Base-by-base conservation (phyloP, 2,329 filamentous ascomycete genomes). In the Diaporthe helianthi region DNA sequence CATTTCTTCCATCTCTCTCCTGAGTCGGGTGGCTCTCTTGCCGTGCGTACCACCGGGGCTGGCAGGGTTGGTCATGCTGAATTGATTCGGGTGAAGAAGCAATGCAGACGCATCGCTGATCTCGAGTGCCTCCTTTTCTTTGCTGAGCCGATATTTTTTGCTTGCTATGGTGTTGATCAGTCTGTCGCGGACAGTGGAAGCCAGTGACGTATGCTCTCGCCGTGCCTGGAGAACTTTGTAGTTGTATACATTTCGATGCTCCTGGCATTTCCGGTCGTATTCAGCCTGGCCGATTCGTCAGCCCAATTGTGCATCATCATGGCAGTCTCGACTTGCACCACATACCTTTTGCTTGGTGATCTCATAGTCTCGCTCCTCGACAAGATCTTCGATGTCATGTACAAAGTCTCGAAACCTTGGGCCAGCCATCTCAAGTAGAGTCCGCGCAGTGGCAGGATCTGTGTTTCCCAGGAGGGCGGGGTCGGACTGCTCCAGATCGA, bases 381-480 rank as follows among this genome's bases (percentile, higher is more conserved):
- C 90, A 9, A 93, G 87, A 79, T 97, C 91, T 77, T 98, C 97
- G 66, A 98, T 88, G 71, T 95, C 90, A 73, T 93, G 89, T 24
- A 96, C 89, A 82, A 97, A 98, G 74, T 93, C 90, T 70, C 91
- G 87, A 79, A 97, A 98, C 76, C 92, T 89, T 75, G 90, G 93
- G 1, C 96, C 96, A 41, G 93, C 93, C 82, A 92, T 91, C 65
- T 91, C 86, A 31, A 93, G 77, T 76, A 92, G 80, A 76, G 87
- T 86, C 80, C 87, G 80, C 31, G 83, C 83, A 1, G 72, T 73
- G 7, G 72, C 73, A 41, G 78, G 74, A 53, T 79, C 78, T 61
- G 79, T 78, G 72, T 78, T 80, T 63, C 82, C 80, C 3, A 70
- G 65, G n/a, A 67, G 65, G 12, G 68, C 63, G 8, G 63, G 52